Base-by-base conservation (phyloP, 371 early-diverging fungal genomes). In the Parasitella parasitica region DNA sequence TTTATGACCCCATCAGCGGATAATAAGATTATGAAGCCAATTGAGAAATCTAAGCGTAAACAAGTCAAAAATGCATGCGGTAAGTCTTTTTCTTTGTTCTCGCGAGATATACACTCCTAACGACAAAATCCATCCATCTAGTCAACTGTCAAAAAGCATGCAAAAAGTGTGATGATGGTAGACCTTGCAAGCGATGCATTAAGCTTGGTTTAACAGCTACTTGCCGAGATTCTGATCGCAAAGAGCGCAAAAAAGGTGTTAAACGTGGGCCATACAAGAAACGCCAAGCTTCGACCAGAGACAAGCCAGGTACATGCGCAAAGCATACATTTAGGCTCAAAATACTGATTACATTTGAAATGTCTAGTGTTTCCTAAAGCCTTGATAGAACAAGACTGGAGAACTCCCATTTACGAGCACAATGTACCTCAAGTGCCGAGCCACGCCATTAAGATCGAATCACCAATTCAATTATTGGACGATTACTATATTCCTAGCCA, bases 71-170 rank as follows among this genome's bases (percentile, higher is more conserved):
- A 72, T 57, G 72, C 72, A 24, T 72, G 72, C 65, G 72, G 72
- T 72, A 72, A 56, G 61, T n/a, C 6, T 49, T 49, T 27, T 20
- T 13, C 13, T 15, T 26, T 4, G 26, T 15, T 26, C 26, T 38
- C 11, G 2, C 20, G 46, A 13, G n/a, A 15, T 32, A 0, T 8
- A 30, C 6, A 32, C 11, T 32, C 11, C 32, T 38, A 28, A 32
- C 28, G 20, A 7, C n/a, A n/a, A n/a, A n/a, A n/a, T n/a, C n/a
- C n/a, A 30, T 20, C 9, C 1, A 27, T n/a, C 20, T 48, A 84
- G 91, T 89, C 61, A 93, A 94, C 62, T 96, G 96, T 63, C 92
- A 94, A 76, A 89, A 89, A 61, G 94, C 95, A 0, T 96, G 96
- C 75, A 96, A 96, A 72, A 95, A 93, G 71, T 96, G 96, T 67